Percentiles rank a stretch among this genome's conserved stretches.
phyloP scores from a whole-genome alignment of 176 grass and related monocot species.

The Lolium perenne region DNA sequence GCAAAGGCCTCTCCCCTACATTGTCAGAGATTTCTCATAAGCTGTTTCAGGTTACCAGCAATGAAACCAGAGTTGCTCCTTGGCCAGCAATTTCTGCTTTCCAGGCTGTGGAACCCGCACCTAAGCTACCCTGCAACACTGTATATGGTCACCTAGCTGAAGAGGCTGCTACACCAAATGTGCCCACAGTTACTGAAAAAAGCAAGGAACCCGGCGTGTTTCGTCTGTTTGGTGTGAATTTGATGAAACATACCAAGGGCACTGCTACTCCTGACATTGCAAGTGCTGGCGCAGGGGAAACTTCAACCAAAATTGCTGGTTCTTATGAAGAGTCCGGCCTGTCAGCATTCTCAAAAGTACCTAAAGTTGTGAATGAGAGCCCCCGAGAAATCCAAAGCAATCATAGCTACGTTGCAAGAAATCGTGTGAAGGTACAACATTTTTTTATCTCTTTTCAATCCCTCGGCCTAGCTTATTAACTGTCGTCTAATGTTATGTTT shows the following conservation, averaged over 20 bases:
- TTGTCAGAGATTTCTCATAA: constrained; percentile 63
- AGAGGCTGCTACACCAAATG: constrained; percentile 35
- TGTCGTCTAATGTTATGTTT: constrained; percentile 22
- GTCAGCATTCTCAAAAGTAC: constrained; percentile 57
- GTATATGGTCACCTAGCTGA: constrained; percentile 31
- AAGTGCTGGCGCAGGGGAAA: constrained; percentile 5
- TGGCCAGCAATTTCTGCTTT: constrained; percentile 45
- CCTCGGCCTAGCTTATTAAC: background rate
- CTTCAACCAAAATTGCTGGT: constrained; percentile 36
- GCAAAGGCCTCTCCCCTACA: constrained; percentile 40
- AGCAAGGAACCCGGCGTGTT: constrained; percentile 46
- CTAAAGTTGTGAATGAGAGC: constrained; percentile 45
- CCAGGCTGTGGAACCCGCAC: constrained; percentile 45
- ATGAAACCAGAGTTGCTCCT: constrained; percentile 36
- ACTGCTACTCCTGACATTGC: constrained; percentile 12
- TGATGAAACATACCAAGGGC: constrained; percentile 42
- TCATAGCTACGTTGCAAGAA: constrained; percentile 42
- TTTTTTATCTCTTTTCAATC: background rate
- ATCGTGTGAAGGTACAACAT: constrained; percentile 50
- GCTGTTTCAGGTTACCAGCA: constrained; percentile 47
- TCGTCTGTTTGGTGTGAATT: constrained; percentile 67
- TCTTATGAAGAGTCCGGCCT: constrained; percentile 47
- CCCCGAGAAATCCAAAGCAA: constrained; percentile 64
- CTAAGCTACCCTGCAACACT: constrained; percentile 48
- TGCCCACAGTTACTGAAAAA: constrained; percentile 39